Conservation (phyloP, 176 grass and related monocot genomes). For the Eleusine indica region DNA sequence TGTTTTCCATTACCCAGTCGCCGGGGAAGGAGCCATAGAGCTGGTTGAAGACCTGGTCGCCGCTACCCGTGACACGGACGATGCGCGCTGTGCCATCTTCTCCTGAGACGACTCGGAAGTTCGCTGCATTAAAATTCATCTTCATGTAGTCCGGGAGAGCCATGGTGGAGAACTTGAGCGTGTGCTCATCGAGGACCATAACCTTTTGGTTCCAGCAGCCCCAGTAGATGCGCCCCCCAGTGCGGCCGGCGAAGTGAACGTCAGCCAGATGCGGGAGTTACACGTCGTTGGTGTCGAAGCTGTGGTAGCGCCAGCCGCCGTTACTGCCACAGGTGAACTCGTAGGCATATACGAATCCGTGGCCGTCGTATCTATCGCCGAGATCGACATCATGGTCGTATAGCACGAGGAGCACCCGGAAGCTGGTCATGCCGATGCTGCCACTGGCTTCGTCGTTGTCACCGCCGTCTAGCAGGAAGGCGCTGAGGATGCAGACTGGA, state of each 20-base stretch:
- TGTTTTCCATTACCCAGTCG: not conserved
- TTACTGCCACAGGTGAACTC: not conserved
- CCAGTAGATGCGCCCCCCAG: not conserved
- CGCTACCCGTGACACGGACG: not conserved
- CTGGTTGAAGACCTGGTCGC: not conserved
- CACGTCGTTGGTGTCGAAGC: not conserved
- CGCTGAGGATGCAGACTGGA: not conserved
- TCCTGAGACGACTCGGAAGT: not conserved
- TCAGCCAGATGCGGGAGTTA: not conserved
- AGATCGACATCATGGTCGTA: not conserved
- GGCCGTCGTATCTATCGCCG: not conserved
- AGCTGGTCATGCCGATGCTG: not conserved
- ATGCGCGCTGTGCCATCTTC: not conserved
- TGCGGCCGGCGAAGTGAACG: not conserved
- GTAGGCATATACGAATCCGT: not conserved
- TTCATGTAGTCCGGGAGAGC: not conserved
- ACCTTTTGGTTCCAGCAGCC: not conserved
- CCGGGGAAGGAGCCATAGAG: too few species aligned
- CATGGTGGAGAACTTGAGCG: slow-evolving; percentile 1
- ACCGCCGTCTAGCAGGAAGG: not conserved
- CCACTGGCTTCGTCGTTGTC: too few species aligned
- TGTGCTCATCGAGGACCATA: not conserved
- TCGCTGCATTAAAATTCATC: not conserved
- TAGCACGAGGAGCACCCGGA: not conserved
- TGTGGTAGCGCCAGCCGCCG: not conserved